phyloP scores from a whole-genome alignment of 345 rosid species.

The Tarenaya hassleriana region DNA sequence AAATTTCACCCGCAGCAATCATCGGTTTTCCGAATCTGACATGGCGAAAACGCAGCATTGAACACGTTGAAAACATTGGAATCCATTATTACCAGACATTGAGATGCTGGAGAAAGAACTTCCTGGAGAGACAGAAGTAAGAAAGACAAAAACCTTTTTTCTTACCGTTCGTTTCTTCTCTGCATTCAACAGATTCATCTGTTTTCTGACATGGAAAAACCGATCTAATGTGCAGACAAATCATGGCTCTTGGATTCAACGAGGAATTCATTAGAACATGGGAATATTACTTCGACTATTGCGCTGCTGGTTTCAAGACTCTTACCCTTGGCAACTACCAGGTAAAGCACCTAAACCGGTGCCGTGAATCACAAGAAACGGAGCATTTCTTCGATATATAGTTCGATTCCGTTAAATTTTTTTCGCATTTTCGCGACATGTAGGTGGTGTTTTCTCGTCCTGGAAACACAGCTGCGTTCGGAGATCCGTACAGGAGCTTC shows the following conservation, averaged over 20 bases:
- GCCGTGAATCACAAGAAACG: too few relatives aligned
- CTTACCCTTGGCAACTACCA: constrained; percentile 70
- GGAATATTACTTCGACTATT: constrained; percentile 91
- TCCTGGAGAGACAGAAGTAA: constrained; percentile 69
- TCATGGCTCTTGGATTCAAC: constrained; percentile 58
- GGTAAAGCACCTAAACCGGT: too few relatives aligned
- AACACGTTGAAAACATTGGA: constrained; percentile 82
- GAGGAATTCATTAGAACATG: constrained; percentile 83
- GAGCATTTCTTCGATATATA: too few relatives aligned
- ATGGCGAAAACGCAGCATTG: constrained; percentile 42
- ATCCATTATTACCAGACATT: constrained; percentile 79
- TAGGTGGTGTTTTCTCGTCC: constrained; percentile 78
- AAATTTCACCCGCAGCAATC: too few relatives aligned
- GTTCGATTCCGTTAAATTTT: too few relatives aligned
- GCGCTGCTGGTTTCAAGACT: constrained; percentile 79
- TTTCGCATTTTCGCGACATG: too few relatives aligned
- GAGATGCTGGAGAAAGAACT: constrained; percentile 70
- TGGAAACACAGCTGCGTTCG: constrained; percentile 47
- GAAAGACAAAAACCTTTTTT: background rate
- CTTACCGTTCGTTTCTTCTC: too few relatives aligned
- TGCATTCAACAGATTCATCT: too few relatives aligned
- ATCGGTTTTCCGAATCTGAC: too few relatives aligned
- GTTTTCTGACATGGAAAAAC: too few relatives aligned
- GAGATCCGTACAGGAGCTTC: constrained; percentile 40
- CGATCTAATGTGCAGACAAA: constrained; percentile 38